Evolutionary conservation across 495 filamentous ascomycete species (phyloP).

Genomic region (Penicilliopsis zonata): DNA sequence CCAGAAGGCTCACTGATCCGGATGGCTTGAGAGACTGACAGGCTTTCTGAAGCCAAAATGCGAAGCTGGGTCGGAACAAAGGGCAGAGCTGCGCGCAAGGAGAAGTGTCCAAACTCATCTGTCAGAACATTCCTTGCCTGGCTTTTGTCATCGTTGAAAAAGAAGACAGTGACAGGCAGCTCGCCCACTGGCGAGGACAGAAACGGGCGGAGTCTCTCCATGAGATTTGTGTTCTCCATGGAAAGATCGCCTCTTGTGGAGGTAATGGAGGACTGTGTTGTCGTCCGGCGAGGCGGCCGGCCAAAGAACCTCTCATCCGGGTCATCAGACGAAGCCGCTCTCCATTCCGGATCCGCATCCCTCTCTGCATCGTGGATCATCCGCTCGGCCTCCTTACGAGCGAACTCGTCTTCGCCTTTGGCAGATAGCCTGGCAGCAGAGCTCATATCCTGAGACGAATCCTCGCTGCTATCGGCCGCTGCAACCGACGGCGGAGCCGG

Average conservation of each 20-base stretch:
- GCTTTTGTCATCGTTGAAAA: constrained; percentile 72
- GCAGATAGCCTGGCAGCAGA: constrained; percentile 8
- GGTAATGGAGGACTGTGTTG: constrained; percentile 24
- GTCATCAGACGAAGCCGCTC: constrained; percentile 18
- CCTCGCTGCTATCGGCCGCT: constrained; percentile 17
- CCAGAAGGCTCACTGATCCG: constrained; percentile 66
- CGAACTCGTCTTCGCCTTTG: constrained; percentile 46
- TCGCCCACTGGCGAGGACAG: constrained; percentile 65
- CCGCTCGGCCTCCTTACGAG: constrained; percentile 57
- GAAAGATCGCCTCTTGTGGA: constrained; percentile 54
- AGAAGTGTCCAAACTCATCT: constrained; percentile 80
- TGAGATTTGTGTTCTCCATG: constrained; percentile 71
- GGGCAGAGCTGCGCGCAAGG: constrained; percentile 59
- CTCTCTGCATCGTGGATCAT: constrained; percentile 58
- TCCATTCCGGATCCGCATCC: constrained; percentile 57
- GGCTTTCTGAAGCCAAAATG: constrained; percentile 72
- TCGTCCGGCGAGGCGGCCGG: constrained; percentile 3
- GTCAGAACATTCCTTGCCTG: constrained; percentile 70
- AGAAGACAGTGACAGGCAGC: constrained; percentile 75
- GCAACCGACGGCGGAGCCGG: constrained; percentile 43
- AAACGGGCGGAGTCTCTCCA: constrained; percentile 81
- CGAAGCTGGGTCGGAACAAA: constrained; percentile 86
- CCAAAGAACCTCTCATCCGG: constrained; percentile 5
- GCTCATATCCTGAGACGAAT: constrained; percentile 4
- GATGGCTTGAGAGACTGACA: constrained; percentile 68